These are phyloP conservation scores for Phoenix dactylifera DNA, from an alignment of 176 grass and related monocot species.

Conservation along the genomic window DNA sequence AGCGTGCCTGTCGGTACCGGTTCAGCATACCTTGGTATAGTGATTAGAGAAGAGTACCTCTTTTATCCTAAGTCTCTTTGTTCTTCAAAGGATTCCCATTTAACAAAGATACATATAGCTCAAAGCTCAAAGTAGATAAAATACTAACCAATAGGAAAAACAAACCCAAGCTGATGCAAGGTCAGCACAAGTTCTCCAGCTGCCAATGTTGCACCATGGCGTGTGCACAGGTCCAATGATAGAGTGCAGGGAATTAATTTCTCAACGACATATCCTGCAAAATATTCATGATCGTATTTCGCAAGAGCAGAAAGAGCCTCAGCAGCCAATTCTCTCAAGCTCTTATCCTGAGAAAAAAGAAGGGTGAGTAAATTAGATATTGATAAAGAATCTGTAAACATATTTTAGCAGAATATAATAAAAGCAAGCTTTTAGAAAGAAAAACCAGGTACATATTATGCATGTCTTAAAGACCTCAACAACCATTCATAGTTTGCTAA, in stretches of 20 bases:
- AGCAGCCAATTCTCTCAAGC: conserved; percentile 69
- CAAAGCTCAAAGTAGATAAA: conserved; percentile 6
- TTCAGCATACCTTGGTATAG: too few relatives aligned
- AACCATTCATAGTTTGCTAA: too few relatives aligned
- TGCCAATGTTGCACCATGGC: conserved; percentile 93
- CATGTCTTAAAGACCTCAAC: too few relatives aligned
- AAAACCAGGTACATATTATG: not conserved
- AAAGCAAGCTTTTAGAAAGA: conserved; percentile 11
- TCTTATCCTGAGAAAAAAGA: conserved; percentile 59
- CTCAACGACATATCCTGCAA: conserved; percentile 51
- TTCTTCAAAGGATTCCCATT: not conserved
- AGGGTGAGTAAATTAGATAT: conserved; percentile 23
- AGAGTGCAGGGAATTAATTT: conserved; percentile 83
- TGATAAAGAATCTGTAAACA: not conserved
- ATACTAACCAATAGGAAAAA: conserved; percentile 45
- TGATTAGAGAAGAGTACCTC: too few relatives aligned
- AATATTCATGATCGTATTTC: conserved; percentile 77
- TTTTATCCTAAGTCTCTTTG: not conserved
- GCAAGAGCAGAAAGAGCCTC: conserved; percentile 76
- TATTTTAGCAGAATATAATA: not conserved
- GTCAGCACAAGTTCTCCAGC: conserved; percentile 63
- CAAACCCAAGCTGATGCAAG: conserved; percentile 61
- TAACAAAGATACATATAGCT: too few relatives aligned
- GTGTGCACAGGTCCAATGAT: conserved; percentile 82
- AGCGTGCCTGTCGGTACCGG: too few relatives aligned